Evolutionary conservation across 495 filamentous ascomycete genomes (phyloP), one percentile per base, ranked within the genome.

Genomic region (Penicillium bialowiezense): DNA sequence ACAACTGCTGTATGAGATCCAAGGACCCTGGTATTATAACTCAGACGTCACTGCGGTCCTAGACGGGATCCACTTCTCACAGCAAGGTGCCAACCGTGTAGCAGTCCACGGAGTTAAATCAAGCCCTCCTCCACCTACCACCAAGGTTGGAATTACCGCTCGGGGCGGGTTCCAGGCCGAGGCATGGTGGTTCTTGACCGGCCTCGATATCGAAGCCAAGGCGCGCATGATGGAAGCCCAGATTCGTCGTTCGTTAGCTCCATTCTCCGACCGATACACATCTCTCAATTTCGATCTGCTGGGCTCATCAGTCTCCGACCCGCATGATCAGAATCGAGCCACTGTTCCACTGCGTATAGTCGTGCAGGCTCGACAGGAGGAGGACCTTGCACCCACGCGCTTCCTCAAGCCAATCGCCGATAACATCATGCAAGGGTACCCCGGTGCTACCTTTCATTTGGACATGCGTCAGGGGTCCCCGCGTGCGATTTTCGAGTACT

Each of bases 1-100:
- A 12, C 77, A 83, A 49, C 56, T 83, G 3, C 54, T 84, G 13
- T 84, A 85, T 59, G 81, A 85, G 55, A 77, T 84, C 34, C 81
- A 84, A 50, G 81, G 81, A 1, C 72, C 70, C 1, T 72, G 71
- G 57, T 82, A 83, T 52, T 74, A 73, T 44, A 80, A 84, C 66
- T 74, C 69, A 2, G 77, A 82, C 58, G 79, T 84, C 36, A 79
- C 70, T 1, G 79, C 80, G 2, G 53, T 78, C 24, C 58, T 84
- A 19, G 65, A 65, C 21, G 58, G 75, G 28, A 67, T 82, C 41
- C 55, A 69, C 17, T 70, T 84, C 40, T 68, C 72, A 36, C 65
- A 76, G 56, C 56, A 67, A 17, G 70, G 69, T 13, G 26, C 59
- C 44, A 65, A 79, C 35, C 64, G 65, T 17, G 60, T 64, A 10